Percentiles rank a stretch among this genome's conserved stretches.
These are phyloP conservation scores for Pseudonitzschia multistriata DNA, from an alignment of 108 stramenopile species.

Conservation along the genomic window DNA sequence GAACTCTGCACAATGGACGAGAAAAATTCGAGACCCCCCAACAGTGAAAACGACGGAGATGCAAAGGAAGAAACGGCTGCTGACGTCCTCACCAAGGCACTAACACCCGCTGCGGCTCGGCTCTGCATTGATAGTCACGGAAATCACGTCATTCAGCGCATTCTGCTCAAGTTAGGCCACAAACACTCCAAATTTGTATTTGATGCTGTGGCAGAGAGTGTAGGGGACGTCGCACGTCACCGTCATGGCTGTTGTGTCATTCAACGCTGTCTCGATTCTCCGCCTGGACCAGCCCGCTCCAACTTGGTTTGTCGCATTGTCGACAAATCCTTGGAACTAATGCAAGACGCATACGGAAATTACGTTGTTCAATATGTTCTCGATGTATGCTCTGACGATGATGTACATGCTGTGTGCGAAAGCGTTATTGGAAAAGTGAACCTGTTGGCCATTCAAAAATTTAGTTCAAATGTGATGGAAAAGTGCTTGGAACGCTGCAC, in stretches of 20 bases:
- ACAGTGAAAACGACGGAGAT: constrained; percentile 15
- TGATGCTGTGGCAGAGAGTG: constrained; percentile 87
- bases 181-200: constrained; percentile 91
- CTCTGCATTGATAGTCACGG: constrained; percentile 97
- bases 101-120: constrained; percentile 88
- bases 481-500: constrained; percentile 94
- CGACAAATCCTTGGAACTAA: constrained; percentile 90
- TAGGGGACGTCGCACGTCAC: constrained; percentile 93
- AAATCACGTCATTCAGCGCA: constrained; percentile 96
- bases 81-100: constrained; percentile 74
- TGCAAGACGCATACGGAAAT: constrained; percentile 96
- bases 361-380: constrained; percentile 94
- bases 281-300: constrained; percentile 76
- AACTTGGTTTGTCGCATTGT: constrained; percentile 88
- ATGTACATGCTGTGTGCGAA: constrained; percentile 89
- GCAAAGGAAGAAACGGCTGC: constrained; percentile 67
- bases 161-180: constrained; percentile 89
- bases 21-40: constrained; percentile 22
- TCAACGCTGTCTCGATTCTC: constrained; percentile 95
- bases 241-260: constrained; percentile 98
- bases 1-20: constrained; percentile 90
- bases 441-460: constrained; percentile 93
- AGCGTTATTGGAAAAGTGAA: constrained; percentile 87
- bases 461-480: constrained; percentile 98
- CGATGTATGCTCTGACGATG: constrained; percentile 89